Base-by-base conservation (phyloP, 2,329 filamentous ascomycete species). In the Aulographum hederae region DNA sequence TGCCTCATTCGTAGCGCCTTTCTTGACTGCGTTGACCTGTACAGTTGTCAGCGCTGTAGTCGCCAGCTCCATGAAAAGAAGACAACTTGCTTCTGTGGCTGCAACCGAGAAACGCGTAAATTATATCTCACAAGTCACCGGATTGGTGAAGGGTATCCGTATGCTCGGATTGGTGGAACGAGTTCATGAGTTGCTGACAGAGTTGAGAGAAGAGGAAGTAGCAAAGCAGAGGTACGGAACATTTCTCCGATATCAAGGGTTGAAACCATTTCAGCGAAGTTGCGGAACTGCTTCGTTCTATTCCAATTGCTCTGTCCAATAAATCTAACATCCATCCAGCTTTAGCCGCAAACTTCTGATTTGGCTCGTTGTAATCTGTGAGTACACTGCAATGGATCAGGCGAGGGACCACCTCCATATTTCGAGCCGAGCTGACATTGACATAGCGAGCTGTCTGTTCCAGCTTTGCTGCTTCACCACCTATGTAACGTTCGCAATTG, bases 61-160 rank as follows among this genome's bases (percentile, higher is more conserved):
- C 8, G 41, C 42, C 3, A 34, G 33, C n/a, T 28, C 35, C 8
- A 39, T 46, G 20, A 43, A 37, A 13, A 21, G 36, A 6, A 41
- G 42, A 4, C 38, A 41, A 21, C 31, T 38, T 5, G 12, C 33
- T 6, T 47, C 41, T 38, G 41, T 41, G 2, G 38, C 40, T 8
- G 33, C 39, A 12, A 47, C 44, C 2, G 37, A 46, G 25, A 34
- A 31, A 6, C 35, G 45, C n/a, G 39, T 47, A 3, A 42, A 39
- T 2, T 37, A 39, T 4, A 40, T 46, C 28, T 34, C 43, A 6
- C 36, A 39, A 19, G 37, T 38, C 6, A 39, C 40, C 3, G 39
- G 36, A 6, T 36, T 35, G 6, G 41, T 44, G 32, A 46, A 47
- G 34, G 45, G 43, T 8, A 38, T 46, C 21, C 39, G 45, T 25